Evolutionary conservation across 108 stramenopile genomes (phyloP).

Genomic region (Nannochloropsis salina): DNA sequence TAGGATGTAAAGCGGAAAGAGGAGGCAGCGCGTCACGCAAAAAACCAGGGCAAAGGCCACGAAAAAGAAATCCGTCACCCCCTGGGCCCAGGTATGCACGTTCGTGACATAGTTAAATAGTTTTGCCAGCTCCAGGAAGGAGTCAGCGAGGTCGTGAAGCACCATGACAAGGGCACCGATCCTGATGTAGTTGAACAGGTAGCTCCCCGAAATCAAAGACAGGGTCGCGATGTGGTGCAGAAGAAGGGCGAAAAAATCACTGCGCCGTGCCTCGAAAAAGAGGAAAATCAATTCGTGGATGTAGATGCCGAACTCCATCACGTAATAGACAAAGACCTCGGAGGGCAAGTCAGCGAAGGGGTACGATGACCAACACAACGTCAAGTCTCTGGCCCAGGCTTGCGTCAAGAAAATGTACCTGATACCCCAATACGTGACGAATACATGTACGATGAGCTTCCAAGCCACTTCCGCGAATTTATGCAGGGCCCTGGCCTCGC

Average conservation of each 20-base stretch:
- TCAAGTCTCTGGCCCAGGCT: not conserved
- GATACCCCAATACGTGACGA: not conserved
- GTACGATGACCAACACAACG: not conserved
- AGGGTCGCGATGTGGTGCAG: not conserved
- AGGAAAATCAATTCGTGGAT: not conserved
- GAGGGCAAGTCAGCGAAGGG: not conserved
- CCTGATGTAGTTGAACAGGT: not conserved
- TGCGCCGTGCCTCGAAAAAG: not conserved
- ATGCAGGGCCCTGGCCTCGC: too few species aligned
- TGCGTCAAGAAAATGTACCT: not conserved
- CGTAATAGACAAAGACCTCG: not conserved
- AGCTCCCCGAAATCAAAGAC: not conserved
- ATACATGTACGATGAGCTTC: not conserved
- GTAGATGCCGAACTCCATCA: not conserved
- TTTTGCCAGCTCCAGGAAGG: not conserved
- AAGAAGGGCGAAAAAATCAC: not conserved
- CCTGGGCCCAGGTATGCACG: not conserved
- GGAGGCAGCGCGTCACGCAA: constrained; percentile 24
- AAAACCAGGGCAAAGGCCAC: not conserved
- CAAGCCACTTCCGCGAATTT: not conserved
- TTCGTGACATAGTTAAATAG: not conserved
- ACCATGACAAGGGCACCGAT: not conserved
- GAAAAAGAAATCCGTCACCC: not conserved
- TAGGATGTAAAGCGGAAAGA: constrained; percentile 25
- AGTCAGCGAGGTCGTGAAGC: not conserved